Base-by-base conservation (phyloP, 2,329 filamentous ascomycete species). In the Aspergillus japonicus region DNA sequence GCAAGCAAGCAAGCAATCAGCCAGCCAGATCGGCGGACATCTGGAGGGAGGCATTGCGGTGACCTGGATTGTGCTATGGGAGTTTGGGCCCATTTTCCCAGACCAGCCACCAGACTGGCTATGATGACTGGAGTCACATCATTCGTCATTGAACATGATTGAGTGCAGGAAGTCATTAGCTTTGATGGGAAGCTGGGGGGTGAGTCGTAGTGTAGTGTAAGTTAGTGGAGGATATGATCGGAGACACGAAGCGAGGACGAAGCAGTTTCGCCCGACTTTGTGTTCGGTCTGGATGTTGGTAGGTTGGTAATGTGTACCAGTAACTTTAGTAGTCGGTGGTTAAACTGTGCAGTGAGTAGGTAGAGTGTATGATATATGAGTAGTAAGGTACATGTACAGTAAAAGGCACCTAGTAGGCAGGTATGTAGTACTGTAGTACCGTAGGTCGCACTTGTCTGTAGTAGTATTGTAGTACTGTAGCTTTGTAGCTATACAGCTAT, bases 31-130 rank as follows among this genome's bases (percentile, higher is more conserved):
- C 5, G 39, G 16, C 39, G 39, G 39, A 19, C 39, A 19, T 16
- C 19, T 19, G 39, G 52, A 52, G 56, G 26, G 26, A 60, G 54
- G 47, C 53, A 55, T 33, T 57, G 47, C 58, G 49, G 57, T 57
- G 60, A 57, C 50, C 51, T 55, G 57, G 56, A 48, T 54, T 50
- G 58, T 47, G 29, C 53, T 47, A 59, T 62, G 56, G 58, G 57
- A 58, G 42, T 57, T 50, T 12, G 54, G 58, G 47, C 54, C 47
- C 57, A 62, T 53, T 56, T 62, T 55, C 55, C 52, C 50, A 50
- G 53, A 54, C 55, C 60, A 66, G 60, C 63, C 62, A 64, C 52
- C 56, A 39, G 50, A 44, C 55, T 49, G 54, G 54, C 55, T 59
- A 59, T 64, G 60, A 56, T 57, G 55, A 60, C 57, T 61, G 47